Evolutionary conservation across 179 eudicot genomes (phyloP), one percentile per base, ranked within the genome.

Genomic region (Gypsophila paniculata): DNA sequence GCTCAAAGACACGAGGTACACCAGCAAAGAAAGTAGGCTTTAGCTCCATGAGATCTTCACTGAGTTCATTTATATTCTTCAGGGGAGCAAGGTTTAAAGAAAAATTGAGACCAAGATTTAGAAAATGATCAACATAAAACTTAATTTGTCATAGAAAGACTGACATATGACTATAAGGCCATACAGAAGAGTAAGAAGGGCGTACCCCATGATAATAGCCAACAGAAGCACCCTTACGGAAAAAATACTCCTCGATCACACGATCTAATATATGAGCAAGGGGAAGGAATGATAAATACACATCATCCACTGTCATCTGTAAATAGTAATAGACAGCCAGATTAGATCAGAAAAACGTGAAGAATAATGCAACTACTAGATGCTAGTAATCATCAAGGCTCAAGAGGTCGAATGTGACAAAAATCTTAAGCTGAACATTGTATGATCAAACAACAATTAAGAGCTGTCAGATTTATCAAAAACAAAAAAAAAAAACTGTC

Each of bases 181-280:
- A 10, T 68, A 46, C 8, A 38, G 19, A 59, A 23, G 10, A 63
- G 12, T 34, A 42, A 71, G 51, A 71, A 69, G 25, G 79, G 26
- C 79, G 78, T 82, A 91, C 97, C 92, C 99, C 99, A 62, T 94
- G 99, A 78, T 75, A 94, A 88, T 87, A 94, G 68, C 99, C 99
- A 83, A 94, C 94, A 58, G 96, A 94, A 80, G 97, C 99, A 70
- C 97, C 99, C 79, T 88, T 91, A 32, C 80, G 85, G 84, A 94
- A 88, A 77, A 91, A 94, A 69, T 77, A 94, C 75, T 94, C 99
- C 80, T 94, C 99, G 57, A 94, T 84, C 55, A 82, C 84, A 59
- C 99, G 99, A 77, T 94, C 99, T 76, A 94, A 89, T 75, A 94
- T 83, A 79, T 94, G 97, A 68, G 99, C 99, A 26, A 94, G 89